Evolutionary conservation across 352 stramenopile genomes (phyloP).

Genomic region (Phytophthora podocarpi): DNA sequence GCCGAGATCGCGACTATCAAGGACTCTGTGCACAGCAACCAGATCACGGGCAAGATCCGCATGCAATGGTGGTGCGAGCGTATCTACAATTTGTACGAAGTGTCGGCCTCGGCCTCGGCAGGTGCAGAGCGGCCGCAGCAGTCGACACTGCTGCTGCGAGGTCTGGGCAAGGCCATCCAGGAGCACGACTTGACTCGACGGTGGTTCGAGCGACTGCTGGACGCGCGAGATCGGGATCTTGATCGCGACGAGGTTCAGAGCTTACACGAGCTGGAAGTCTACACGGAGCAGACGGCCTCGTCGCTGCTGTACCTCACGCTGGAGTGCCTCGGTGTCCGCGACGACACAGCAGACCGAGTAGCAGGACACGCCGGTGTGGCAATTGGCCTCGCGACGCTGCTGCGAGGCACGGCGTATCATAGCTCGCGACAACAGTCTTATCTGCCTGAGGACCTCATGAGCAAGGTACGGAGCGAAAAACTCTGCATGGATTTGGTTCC

Average conservation of each 20-base stretch:
- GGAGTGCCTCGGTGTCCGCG: slow-evolving; percentile 81
- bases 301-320: slow-evolving; percentile 91
- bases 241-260: slow-evolving; percentile 75
- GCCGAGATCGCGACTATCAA: slow-evolving; percentile 91
- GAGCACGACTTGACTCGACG: slow-evolving; percentile 81
- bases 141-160: slow-evolving; percentile 71
- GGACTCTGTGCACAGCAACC: slow-evolving; percentile 87
- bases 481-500: slow-evolving; percentile 18
- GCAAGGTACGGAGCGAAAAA: slow-evolving; percentile 49
- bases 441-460: slow-evolving; percentile 82
- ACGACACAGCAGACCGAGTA: slow-evolving; percentile 75
- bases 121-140: slow-evolving; percentile 39
- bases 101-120: background rate
- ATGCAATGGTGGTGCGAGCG: slow-evolving; percentile 93
- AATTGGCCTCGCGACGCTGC: slow-evolving; percentile 83
- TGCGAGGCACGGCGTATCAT: slow-evolving; percentile 81
- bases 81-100: slow-evolving; percentile 74
- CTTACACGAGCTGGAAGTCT: slow-evolving; percentile 81
- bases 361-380: slow-evolving; percentile 87
- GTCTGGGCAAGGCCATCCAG: slow-evolving; percentile 67
- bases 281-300: slow-evolving; percentile 89
- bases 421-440: slow-evolving; percentile 72
- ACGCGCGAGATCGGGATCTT: slow-evolving; percentile 89
- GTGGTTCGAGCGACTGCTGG: slow-evolving; percentile 92
- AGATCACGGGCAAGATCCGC: slow-evolving; percentile 87